These are phyloP conservation scores for Kwoniella dejecticola DNA, from an alignment of 768 basidiomycete genomes.

Conservation along the genomic window DNA sequence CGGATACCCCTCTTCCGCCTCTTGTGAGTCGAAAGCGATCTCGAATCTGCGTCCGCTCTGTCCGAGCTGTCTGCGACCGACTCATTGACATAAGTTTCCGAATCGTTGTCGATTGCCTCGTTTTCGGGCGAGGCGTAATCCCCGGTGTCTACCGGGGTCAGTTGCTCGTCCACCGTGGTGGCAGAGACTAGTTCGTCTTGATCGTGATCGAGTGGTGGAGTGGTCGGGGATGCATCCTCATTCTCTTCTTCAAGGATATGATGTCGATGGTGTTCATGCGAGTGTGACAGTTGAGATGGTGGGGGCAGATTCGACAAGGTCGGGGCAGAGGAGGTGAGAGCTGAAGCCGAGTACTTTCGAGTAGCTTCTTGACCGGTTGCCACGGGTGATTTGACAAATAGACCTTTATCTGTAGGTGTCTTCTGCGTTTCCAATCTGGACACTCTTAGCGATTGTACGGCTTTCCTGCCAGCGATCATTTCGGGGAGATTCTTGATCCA, in stretches of 20 bases:
- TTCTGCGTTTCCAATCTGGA: constrained; percentile 27
- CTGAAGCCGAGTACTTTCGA: constrained; percentile 42
- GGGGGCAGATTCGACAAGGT: constrained; percentile 27
- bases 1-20: constrained; percentile 81
- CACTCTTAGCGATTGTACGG: constrained; percentile 42
- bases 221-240: constrained; percentile 15
- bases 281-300: constrained; percentile 13
- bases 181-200: constrained; percentile 36
- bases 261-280: neutral
- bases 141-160: constrained; percentile 31
- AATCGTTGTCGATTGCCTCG: constrained; percentile 9
- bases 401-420: constrained; percentile 13
- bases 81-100: constrained; percentile 5
- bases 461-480: constrained; percentile 61
- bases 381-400: constrained; percentile 43
- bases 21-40: constrained; percentile 73
- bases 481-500: constrained; percentile 84
- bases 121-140: constrained; percentile 32
- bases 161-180: constrained; percentile 41
- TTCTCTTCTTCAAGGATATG: constrained; percentile 4
- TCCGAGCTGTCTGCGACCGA: constrained; percentile 7
- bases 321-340: constrained; percentile 38
- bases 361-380: constrained; percentile 22
- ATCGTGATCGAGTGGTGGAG: constrained; percentile 38
- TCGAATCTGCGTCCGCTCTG: constrained; percentile 56